Percentiles rank a stretch among this genome's conserved stretches.
These are phyloP conservation scores for Amaranthus tricolor DNA, from an alignment of 179 eudicot genomes.

Conservation along the genomic window DNA sequence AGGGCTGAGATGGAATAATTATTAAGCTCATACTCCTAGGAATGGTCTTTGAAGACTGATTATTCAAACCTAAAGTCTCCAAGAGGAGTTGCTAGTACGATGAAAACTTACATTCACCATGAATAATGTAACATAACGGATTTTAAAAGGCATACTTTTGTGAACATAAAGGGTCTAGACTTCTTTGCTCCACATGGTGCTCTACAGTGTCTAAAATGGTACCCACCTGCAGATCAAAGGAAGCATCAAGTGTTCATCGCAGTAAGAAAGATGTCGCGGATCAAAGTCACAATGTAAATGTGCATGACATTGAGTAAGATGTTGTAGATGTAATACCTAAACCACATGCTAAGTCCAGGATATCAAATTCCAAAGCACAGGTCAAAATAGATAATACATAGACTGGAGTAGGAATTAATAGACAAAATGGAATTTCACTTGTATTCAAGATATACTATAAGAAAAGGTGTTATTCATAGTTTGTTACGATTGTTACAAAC, in stretches of 20 bases:
- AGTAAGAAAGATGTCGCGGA: neutral
- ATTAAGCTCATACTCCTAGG: neutral
- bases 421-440: neutral
- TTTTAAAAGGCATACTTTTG: conserved; percentile 45
- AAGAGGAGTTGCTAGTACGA: too few species aligned
- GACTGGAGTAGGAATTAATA: neutral
- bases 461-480: neutral
- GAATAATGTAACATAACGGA: neutral
- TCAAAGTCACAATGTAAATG: neutral
- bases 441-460: neutral
- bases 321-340: neutral
- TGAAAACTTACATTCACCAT: neutral
- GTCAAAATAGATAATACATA: too few species aligned
- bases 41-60: neutral
- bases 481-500: neutral
- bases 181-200: conserved; percentile 66
- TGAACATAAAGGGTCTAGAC: conserved; percentile 57
- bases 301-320: neutral
- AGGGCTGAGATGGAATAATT: neutral
- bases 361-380: too few species aligned
- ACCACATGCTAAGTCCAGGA: neutral
- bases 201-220: conserved; percentile 58
- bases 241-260: conserved; percentile 9
- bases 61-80: neutral
- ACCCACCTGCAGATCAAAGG: conserved; percentile 45